Evolutionary conservation across 495 filamentous ascomycete genomes (phyloP).

Genomic region (Staphylotrichum longicolle): DNA sequence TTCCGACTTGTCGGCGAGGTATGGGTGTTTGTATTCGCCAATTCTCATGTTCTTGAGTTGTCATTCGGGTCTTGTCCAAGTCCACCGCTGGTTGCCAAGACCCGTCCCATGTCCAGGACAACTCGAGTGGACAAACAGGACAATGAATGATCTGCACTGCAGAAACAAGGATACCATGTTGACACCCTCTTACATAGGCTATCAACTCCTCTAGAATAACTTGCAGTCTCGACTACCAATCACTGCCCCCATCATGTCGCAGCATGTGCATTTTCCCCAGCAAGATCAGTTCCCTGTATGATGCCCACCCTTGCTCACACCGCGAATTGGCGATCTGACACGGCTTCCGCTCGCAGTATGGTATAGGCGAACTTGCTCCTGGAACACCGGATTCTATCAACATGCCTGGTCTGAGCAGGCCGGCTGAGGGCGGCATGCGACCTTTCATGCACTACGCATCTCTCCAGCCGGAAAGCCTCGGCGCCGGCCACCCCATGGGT

Average conservation of each 20-base stretch:
- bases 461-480: neutral
- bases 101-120: no score
- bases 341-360: neutral
- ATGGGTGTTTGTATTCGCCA: no score
- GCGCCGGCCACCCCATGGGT: neutral
- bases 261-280: constrained; percentile 9
- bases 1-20: no score
- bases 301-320: neutral
- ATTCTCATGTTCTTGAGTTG: no score
- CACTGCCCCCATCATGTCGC: constrained; percentile 18
- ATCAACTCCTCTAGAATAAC: no score
- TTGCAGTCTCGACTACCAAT: no score
- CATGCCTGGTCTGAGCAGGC: constrained; percentile 2
- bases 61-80: no score
- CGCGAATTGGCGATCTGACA: neutral
- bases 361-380: constrained; percentile 8
- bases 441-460: constrained; percentile 7
- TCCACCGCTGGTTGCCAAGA: no score
- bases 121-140: no score
- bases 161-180: no score
- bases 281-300: constrained; percentile 20
- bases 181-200: no score
- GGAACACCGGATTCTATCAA: constrained; percentile 19
- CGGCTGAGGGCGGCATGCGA: constrained; percentile 5
- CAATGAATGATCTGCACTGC: no score